Base-by-base conservation (phyloP, 805 yeast species). In the Candida cerambycidarum region DNA sequence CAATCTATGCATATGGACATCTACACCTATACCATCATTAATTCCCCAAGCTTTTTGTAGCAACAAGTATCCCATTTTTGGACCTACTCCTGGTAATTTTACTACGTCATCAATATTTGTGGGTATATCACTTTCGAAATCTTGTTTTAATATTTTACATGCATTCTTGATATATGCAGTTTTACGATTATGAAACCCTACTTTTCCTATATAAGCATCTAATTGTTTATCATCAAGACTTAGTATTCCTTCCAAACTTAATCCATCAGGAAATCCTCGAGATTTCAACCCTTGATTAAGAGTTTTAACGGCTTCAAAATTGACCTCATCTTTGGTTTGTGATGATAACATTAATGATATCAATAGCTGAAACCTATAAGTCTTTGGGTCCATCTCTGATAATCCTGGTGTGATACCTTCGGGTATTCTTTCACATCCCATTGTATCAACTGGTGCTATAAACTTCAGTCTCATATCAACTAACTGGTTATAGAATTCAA, bases 281-380 rank as follows among this genome's bases (percentile, higher is more conserved):
- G 52, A 46, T 40, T 44, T 44, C 53, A 83, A 65, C 50, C 74
- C 67, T 28, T 55, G 52, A 38, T 86, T 82, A 48, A 92, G 65
- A 23, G 65, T 73, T 12, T 59, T 59, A 81, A 89, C 84, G 0
- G 93, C 95, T 32, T 74, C 75, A 41, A 73, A 85, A 47, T 88
- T 90, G 37, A 83, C 79, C 59, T 88, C 96, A 61, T 90, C 98
- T 57, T 85, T 89, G 1, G 98, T 90, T 53, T 90, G 97, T 0
- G 97, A 78, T 8, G 96, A 86, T 23, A 90, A 77, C 90, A 90
- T 86, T 39, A 90, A 70, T 3, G 96, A 82, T 0, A 89, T 71
- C 25, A 90, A 69, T 27, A 87, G 68, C 59, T 89, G 97, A 55
- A 83, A 83, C 38, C 97, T 70, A 55, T 63, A 78, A 1, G 62